Evolutionary conservation across 2,329 filamentous ascomycete genomes (phyloP).

Genomic region (Pseudogymnoascus sp.): DNA sequence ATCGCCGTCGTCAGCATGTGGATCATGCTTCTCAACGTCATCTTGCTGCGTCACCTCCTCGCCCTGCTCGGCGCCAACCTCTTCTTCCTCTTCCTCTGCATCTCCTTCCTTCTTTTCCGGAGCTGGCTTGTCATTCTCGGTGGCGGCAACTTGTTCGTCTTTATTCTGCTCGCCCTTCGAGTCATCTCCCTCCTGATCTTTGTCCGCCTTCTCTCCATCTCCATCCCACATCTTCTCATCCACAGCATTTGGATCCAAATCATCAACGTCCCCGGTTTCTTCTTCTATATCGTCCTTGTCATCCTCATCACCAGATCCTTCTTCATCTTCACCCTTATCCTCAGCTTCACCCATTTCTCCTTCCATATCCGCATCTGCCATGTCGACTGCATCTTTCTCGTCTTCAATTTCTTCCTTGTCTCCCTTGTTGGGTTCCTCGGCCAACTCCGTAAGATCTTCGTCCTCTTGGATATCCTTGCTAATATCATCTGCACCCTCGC

Average conservation of each 20-base stretch:
- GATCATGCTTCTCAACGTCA: conserved; percentile 58
- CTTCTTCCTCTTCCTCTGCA: conserved; percentile 40
- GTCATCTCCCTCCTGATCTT: conserved; percentile 71
- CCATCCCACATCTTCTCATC: conserved; percentile 99
- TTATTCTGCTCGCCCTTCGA: conserved; percentile 62
- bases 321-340: conserved; percentile 53
- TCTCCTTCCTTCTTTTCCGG: conserved; percentile 39
- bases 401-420: conserved; percentile 62
- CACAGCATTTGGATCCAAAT: conserved; percentile 79
- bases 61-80: conserved; percentile 50
- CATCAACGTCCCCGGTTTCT: conserved; percentile 83
- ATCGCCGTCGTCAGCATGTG: conserved; percentile 59
- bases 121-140: conserved; percentile 53
- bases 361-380: conserved; percentile 87
- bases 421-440: conserved; percentile 67
- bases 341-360: conserved; percentile 68
- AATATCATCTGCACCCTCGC: conserved; percentile 92
- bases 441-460: conserved; percentile 85
- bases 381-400: conserved; percentile 80
- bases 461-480: conserved; percentile 94
- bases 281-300: conserved; percentile 76
- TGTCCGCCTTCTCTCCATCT: conserved; percentile 68
- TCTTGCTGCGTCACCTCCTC: conserved; percentile 45
- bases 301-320: conserved; percentile 56
- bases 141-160: conserved; percentile 40